Percentiles rank a stretch among this genome's conserved stretches.
Evolutionary conservation across 768 basidiomycete genomes (phyloP).

Genomic region (Leccinum sublutescens): DNA sequence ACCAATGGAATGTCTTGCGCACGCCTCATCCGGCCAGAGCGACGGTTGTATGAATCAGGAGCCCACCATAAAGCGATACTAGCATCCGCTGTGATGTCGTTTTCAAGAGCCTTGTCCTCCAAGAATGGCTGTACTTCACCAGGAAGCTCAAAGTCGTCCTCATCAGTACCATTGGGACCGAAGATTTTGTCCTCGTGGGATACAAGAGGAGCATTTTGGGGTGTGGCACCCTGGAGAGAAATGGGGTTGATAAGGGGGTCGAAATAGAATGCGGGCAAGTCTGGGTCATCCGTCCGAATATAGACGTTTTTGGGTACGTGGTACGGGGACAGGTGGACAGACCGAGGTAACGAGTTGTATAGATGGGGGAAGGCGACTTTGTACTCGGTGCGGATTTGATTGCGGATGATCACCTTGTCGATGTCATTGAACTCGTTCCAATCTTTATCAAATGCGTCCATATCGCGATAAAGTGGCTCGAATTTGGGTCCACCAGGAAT

Average conservation of each 20-base stretch:
- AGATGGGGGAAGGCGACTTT: slow-evolving; percentile 99
- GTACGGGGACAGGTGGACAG: slow-evolving; percentile 88
- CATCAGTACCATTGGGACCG: slow-evolving; percentile 80
- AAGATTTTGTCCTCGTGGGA: slow-evolving; percentile 93
- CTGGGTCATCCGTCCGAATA: slow-evolving; percentile 99
- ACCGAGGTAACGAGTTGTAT: slow-evolving; percentile 96
- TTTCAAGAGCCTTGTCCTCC: slow-evolving; percentile 74
- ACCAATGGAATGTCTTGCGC: slow-evolving; percentile 95
- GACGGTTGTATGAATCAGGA: slow-evolving; percentile 90
- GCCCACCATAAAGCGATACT: slow-evolving; percentile 99
- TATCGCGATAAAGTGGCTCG: slow-evolving; percentile 94
- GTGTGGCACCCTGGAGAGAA: slow-evolving; percentile 73
- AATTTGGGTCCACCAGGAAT: slow-evolving; percentile 99
- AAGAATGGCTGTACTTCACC: slow-evolving; percentile 79
- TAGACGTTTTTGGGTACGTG: slow-evolving; percentile 97
- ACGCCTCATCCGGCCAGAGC: slow-evolving; percentile 89
- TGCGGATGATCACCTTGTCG: slow-evolving; percentile 98
- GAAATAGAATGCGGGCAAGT: slow-evolving; percentile 98
- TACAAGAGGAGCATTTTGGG: slow-evolving; percentile 75
- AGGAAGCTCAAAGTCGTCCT: slow-evolving; percentile 86
- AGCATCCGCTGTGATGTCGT: slow-evolving; percentile 90
- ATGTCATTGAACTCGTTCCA: slow-evolving; percentile 99
- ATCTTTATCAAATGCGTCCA: slow-evolving; percentile 97
- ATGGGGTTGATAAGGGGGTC: slow-evolving; percentile 98
- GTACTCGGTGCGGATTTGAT: slow-evolving; percentile 98